Evolutionary conservation across 179 eudicot species (phyloP), one percentile per base, ranked within the genome.

Genomic region (Beta lomatogona): DNA sequence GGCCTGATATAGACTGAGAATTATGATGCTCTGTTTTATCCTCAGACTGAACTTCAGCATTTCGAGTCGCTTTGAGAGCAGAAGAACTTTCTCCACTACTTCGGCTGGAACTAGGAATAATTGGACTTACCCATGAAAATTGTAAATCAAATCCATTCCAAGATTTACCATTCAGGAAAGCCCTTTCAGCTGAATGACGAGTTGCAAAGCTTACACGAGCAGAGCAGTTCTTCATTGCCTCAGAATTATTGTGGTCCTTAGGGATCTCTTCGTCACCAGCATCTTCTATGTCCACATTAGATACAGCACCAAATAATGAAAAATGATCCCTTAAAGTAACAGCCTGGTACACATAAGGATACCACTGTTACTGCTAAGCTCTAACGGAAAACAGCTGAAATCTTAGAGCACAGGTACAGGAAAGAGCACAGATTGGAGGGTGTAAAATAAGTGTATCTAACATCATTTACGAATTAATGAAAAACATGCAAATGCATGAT

Each of bases 121-220:
- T 85, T 15, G 92, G 67, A 48, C 86, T 61, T 73, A 86, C 72
- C 99, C 99, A 96, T 61, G 78, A 76, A 55, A 96, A 89, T 78
- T 87, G 90, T 88, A 96, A 84, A 80, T 79, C 86, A 80, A 91
- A 86, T 52, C 94, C 97, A 68, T 91, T 79, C 93, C 94, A 94
- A 84, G 84, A 77, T 89, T 86, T 96, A 41, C 96, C 97, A 77
- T 84, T 88, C 75, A 80, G 18, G 74, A 92, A 96, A 76, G 98
- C 99, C 87, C 79, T 91, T 88, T 96, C 99, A 77, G 99, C 99
- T 77, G 91, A 83, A 59, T 73, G 90, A 9, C 98, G 97, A n/a
- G 89, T 88, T 28, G 89, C 81, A 79, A 96, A 96, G 84, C 84
- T 81, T 78, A 96, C 61, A 46, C 86, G 87, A 78, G 93, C 98